A percentile compares a stretch with the other conserved stretches of the same genome.
These are phyloP conservation scores for Alternaria dauci DNA, from an alignment of 2,329 filamentous ascomycete species.

Conservation along the genomic window DNA sequence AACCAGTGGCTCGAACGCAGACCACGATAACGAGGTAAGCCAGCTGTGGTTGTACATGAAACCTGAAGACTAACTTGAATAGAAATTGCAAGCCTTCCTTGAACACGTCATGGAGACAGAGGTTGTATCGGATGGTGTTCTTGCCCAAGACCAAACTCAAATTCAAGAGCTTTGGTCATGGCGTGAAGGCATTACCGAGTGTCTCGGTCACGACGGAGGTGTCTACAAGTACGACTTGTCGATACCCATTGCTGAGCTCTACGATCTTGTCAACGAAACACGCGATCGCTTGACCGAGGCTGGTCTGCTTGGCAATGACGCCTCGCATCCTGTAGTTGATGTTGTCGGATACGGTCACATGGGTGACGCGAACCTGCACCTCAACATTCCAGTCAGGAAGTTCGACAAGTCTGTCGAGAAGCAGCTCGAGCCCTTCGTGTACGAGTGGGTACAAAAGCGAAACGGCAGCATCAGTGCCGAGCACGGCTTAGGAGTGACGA, in stretches of 20 bases:
- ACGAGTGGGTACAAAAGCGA: conserved; percentile 91
- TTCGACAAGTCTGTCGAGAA: conserved; percentile 91
- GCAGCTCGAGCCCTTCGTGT: conserved; percentile 91
- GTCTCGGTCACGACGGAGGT: conserved; percentile 86
- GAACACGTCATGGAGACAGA: conserved; percentile 90
- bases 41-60: too few species aligned
- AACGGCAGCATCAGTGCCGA: conserved; percentile 96
- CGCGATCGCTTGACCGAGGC: conserved; percentile 74
- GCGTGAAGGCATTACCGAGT: conserved; percentile 92
- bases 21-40: conserved; percentile 78
- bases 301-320: conserved; percentile 76
- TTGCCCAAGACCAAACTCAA: conserved; percentile 94
- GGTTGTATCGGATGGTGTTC: conserved; percentile 86
- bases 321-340: conserved; percentile 79
- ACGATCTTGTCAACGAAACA: conserved; percentile 86
- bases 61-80: conserved; percentile 14
- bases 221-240: conserved; percentile 99
- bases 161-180: conserved; percentile 85
- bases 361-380: conserved; percentile 94
- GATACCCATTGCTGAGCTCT: conserved; percentile 87
- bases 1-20: conserved; percentile 91
- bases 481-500: conserved; percentile 91
- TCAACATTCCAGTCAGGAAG: conserved; percentile 83
- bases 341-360: conserved; percentile 99
- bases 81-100: conserved; percentile 88